phyloP scores from a whole-genome alignment of 192 early-diverging fungal genomes.

The Fimicolochytrium jonesii region DNA sequence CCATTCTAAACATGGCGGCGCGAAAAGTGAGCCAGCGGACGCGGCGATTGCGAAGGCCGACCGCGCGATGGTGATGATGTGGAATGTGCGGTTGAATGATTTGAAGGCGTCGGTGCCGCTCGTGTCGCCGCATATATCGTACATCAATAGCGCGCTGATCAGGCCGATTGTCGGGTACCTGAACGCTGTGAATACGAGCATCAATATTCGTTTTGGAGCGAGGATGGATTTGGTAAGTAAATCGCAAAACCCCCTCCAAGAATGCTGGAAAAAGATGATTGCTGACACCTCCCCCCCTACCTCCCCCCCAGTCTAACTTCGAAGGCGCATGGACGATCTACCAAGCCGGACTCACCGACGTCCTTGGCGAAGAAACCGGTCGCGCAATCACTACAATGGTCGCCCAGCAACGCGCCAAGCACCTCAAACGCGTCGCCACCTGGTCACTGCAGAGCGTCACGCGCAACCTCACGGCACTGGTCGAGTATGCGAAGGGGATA shows the following conservation, averaged over 20 bases:
- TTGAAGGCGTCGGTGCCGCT: constrained; percentile 86
- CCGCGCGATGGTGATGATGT: constrained; percentile 56
- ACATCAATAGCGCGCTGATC: constrained; percentile 78
- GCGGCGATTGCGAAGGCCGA: neutral
- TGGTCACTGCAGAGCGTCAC: constrained; percentile 82
- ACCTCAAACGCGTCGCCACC: constrained; percentile 79
- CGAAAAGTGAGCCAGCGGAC: neutral
- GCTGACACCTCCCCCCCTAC: neutral
- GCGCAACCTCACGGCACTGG: constrained; percentile 61
- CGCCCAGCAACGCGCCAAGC: constrained; percentile 75
- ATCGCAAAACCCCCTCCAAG: neutral
- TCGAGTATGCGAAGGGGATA: constrained; percentile 68
- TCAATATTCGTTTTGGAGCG: constrained; percentile 76
- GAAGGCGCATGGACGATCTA: constrained; percentile 91
- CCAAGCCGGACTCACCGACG: constrained; percentile 70
- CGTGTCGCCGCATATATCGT: constrained; percentile 61
- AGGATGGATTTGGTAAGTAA: constrained; percentile 64
- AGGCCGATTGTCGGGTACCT: constrained; percentile 92
- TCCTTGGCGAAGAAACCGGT: constrained; percentile 77
- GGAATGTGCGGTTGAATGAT: constrained; percentile 84
- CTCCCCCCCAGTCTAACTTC: constrained; percentile 69
- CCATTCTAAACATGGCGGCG: neutral
- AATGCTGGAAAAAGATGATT: constrained; percentile 8
- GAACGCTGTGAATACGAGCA: constrained; percentile 84
- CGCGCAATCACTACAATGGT: constrained; percentile 74